Evolutionary conservation across 345 rosid genomes (phyloP), one percentile per base, ranked within the genome.

Genomic region (Toxicodendron radicans): DNA sequence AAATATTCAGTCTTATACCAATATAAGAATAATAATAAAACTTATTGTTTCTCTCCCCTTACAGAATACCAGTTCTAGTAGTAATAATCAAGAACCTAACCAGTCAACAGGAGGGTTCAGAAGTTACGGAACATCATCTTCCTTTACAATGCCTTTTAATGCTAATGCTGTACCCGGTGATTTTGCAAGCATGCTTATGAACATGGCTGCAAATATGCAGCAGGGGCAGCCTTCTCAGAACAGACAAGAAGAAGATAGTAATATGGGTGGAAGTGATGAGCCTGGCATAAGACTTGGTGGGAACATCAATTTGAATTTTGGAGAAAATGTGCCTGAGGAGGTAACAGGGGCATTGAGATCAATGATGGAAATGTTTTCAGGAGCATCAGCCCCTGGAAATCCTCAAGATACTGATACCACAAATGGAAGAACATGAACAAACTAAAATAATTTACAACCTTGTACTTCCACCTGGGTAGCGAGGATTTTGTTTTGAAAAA

Each of bases 321-420:
- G 82, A 71, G 86, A 82, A 62, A 79, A 63, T 43, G 71, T 85
- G 74, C 87, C 92, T 1, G 83, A 80, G 57, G 93, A 91, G 45
- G 38, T 93, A 24, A 78, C 84, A 0, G 91, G 88, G 24, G 92
- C 93, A 17, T 77, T 91, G 76, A 82, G 87, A 75, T 88, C 93
- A 18, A 57, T 88, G 82, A 91, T 93, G 94, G 87, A 79, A 30
- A 86, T 89, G 93, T 86, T 93, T 66, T 77, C 92, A 23, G 92
- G 92, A 30, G 77, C 89, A 27, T 69, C 91, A 30, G 73, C 83
- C 10, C 83, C 64, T 4, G 83, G 79, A 79, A 75, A 85, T 68
- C 30, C 85, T 49, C 87, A 83, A 66, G 85, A 76, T 66, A 23
- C 79, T 45, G 86, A 76, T 69, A 30, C 82, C 33, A 72, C 58